Conservation (phyloP, 345 rosid genomes). For the Sonneratia caseolaris region DNA sequence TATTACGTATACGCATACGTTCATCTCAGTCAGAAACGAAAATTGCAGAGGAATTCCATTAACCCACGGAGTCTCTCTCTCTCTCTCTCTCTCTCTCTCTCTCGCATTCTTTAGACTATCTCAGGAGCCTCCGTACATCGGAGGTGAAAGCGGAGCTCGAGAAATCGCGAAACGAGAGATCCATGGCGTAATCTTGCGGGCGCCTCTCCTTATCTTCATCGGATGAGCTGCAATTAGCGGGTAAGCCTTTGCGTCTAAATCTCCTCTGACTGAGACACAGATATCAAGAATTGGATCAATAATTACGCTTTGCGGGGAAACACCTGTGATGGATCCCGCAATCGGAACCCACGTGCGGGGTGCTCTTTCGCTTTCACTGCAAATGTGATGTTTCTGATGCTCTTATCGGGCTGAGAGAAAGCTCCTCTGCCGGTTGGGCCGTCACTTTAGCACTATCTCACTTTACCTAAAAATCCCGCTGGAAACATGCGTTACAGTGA, state of each 20-base stretch:
- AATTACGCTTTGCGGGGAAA: background rate
- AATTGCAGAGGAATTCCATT: conserved; percentile 2
- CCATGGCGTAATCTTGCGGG: conserved; percentile 3
- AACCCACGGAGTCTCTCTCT: background rate
- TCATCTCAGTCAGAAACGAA: background rate
- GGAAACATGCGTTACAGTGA: background rate
- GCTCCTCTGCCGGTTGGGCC: conserved; percentile 28
- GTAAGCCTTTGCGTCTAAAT: conserved; percentile 2
- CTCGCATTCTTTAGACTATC: conserved; percentile 5
- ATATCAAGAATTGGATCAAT: background rate
- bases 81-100: conserved; percentile 2
- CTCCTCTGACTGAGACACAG: background rate
- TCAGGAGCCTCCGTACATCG: conserved; percentile 1
- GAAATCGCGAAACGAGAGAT: conserved; percentile 1
- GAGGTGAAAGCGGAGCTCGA: conserved; percentile 1
- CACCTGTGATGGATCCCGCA: conserved; percentile 2
- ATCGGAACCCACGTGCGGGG: conserved; percentile 18
- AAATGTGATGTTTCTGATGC: conserved; percentile 7
- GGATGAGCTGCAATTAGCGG: background rate
- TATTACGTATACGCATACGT: no score
- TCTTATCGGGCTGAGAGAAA: no score
- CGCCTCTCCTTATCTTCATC: background rate
- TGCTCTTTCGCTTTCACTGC: conserved; percentile 26
- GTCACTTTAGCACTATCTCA: conserved; percentile 28
- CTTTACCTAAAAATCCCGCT: conserved; percentile 31